Evolutionary conservation across 176 grass and related monocot genomes (phyloP).

Genomic region (Raddia guianensis): DNA sequence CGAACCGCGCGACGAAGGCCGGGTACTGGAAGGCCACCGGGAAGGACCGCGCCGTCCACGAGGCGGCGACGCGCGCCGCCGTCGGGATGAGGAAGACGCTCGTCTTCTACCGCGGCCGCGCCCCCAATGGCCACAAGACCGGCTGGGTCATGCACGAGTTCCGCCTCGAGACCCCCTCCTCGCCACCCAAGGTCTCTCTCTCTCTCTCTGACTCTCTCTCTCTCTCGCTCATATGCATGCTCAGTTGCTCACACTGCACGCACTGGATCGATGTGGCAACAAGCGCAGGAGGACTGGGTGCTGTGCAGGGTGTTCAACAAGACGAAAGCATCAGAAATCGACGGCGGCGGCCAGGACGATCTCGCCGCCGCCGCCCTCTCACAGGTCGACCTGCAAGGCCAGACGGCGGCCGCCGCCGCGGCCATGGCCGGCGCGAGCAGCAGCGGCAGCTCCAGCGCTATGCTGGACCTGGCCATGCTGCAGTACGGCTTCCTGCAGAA

Average conservation of each 20-base stretch:
- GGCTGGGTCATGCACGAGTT: slow-evolving; percentile 89
- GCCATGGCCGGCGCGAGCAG: neutral
- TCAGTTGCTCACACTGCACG: neutral
- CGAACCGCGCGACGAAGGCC: slow-evolving; percentile 69
- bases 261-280: neutral
- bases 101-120: slow-evolving; percentile 69
- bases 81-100: slow-evolving; percentile 84
- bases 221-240: neutral
- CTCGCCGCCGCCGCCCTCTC: neutral
- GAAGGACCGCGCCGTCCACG: slow-evolving; percentile 52
- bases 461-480: slow-evolving; percentile 30
- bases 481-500: slow-evolving; percentile 32
- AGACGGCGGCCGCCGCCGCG: neutral
- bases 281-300: slow-evolving; percentile 72
- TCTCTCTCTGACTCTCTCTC: no score
- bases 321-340: slow-evolving; percentile 31
- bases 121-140: slow-evolving; percentile 66
- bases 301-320: slow-evolving; percentile 76
- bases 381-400: no score
- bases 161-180: slow-evolving; percentile 51
- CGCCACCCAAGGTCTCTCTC: slow-evolving; percentile 31
- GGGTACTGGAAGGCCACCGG: slow-evolving; percentile 88
- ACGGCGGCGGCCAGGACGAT: neutral
- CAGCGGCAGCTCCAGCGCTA: neutral
- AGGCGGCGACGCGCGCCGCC: slow-evolving; percentile 29